Evolutionary conservation across 148 eudicot genomes (phyloP).

Genomic region (Pouteria glomerata): DNA sequence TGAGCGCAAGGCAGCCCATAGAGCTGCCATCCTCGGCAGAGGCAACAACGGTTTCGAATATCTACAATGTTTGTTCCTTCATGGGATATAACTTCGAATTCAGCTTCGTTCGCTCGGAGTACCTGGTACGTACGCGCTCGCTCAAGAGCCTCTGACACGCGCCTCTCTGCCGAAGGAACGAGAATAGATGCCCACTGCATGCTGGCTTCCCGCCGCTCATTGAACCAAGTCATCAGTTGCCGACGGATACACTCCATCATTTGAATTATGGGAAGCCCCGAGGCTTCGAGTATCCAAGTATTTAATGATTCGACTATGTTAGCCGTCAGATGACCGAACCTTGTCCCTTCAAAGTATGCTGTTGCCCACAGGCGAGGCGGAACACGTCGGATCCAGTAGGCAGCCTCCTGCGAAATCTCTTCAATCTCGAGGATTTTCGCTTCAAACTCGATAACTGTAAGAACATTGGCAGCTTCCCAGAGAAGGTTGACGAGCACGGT

Average conservation of each 20-base stretch:
- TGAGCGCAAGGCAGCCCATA: slow-evolving; percentile 72
- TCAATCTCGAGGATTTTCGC: slow-evolving; percentile 52
- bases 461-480: slow-evolving; percentile 60
- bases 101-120: slow-evolving; percentile 62
- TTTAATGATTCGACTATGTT: slow-evolving; percentile 42
- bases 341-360: slow-evolving; percentile 53
- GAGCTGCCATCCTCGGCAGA: slow-evolving; percentile 65
- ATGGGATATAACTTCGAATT: slow-evolving; percentile 62
- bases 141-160: slow-evolving; percentile 54
- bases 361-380: slow-evolving; percentile 67
- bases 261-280: slow-evolving; percentile 55
- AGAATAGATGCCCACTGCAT: slow-evolving; percentile 58
- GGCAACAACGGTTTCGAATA: slow-evolving; percentile 53
- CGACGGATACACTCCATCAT: slow-evolving; percentile 75
- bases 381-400: slow-evolving; percentile 50
- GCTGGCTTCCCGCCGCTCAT: slow-evolving; percentile 59
- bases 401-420: slow-evolving; percentile 58
- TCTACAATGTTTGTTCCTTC: slow-evolving; percentile 58
- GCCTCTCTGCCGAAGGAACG: slow-evolving; percentile 61
- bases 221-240: slow-evolving; percentile 70
- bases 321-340: slow-evolving; percentile 55
- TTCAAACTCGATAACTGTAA: slow-evolving; percentile 46
- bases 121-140: slow-evolving; percentile 50
- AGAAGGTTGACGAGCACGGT: slow-evolving; percentile 48
- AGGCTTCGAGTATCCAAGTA: slow-evolving; percentile 54